Evolutionary conservation across 1,284 basidiomycete species (phyloP), one percentile per base, ranked within the genome.

Genomic region (Austroboletus olivaceoglutinosus): DNA sequence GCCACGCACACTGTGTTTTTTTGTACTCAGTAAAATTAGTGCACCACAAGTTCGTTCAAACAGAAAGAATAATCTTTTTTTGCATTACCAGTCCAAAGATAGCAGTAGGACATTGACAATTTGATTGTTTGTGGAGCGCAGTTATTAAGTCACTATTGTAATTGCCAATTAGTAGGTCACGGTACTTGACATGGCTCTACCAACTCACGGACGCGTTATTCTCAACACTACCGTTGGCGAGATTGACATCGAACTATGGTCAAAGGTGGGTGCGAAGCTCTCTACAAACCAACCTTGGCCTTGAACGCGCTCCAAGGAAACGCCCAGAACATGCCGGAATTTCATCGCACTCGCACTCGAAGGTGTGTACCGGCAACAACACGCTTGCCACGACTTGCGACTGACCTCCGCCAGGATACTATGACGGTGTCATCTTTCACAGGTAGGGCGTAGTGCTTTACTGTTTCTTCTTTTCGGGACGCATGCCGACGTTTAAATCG

Each of bases 181-280:
- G 16, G 2, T 5, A 23, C 49, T 43, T 39, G 42, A 42, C 31
- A 89, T 89, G 87, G 82, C 88, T 25, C 75, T 91, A 40, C 88
- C 92, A 19, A 93, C 92, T 0, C 80, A 85, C 50, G 93, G 92
- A 53, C 85, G 89, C 55, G 89, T 97, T 47, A 83, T 97, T 37
- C 77, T 99, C 43, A 83, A 92, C 55, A 98, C 96, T 0, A 93
- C 93, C 1, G 86, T 83, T 13, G 94, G 93, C 19, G 93, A 96
- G 63, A 86, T 97, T 42, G 93, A 95, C 65, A 86, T 98, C 43
- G 96, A 98, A 66, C 76, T 99, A 48, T 99, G 95, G 93, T 83
- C 91, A 18, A 93, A 92, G 73, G 89, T 88, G 52, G 39, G 46
- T 22, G 58, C 43, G 33, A 45, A 15, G 12, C 9, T 38, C n/a